A percentile compares a stretch with the other conserved stretches of the same genome.
phyloP scores from a whole-genome alignment of 2,329 filamentous ascomycete species.

The Exophiala xenobiotica region DNA sequence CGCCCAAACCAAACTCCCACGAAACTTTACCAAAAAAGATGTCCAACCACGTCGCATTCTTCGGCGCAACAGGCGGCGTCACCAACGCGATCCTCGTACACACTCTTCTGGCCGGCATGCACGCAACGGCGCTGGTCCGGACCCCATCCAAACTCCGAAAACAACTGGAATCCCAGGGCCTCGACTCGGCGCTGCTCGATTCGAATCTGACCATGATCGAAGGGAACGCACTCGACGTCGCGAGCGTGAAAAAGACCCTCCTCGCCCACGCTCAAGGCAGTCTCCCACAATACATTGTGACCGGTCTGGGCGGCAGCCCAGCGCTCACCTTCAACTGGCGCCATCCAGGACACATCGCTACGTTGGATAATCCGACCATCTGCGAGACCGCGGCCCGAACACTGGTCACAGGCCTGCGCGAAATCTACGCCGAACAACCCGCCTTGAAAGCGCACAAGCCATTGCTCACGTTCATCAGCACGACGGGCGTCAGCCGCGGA shows the following conservation, averaged over 20 bases:
- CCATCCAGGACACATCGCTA: conserved; percentile 31
- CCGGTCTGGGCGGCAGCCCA: conserved; percentile 45
- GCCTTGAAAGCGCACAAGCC: conserved; percentile 21
- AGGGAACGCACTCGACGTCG: conserved; percentile 48
- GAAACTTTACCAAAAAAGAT: conserved; percentile 2
- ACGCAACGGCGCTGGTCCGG: conserved; percentile 48
- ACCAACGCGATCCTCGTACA: conserved; percentile 45
- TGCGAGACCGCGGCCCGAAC: conserved; percentile 36
- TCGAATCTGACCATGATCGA: conserved; percentile 48
- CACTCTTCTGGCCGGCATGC: conserved; percentile 46
- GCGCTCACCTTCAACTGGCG: conserved; percentile 29
- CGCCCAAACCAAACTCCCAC: neutral
- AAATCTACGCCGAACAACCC: conserved; percentile 27
- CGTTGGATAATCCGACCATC: conserved; percentile 37
- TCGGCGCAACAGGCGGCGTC: conserved; percentile 54
- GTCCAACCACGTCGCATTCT: conserved; percentile 47
- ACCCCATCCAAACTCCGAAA: conserved; percentile 50
- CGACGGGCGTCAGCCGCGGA: conserved; percentile 35
- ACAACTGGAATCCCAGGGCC: conserved; percentile 41
- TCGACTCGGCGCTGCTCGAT: conserved; percentile 38
- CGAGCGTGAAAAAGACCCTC: conserved; percentile 42
- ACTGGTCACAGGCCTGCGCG: conserved; percentile 31
- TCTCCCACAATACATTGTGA: conserved; percentile 46
- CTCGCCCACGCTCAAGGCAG: conserved; percentile 29
- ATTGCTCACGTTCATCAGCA: conserved; percentile 35